Evolutionary conservation across 2,329 filamentous ascomycete species (phyloP).

Genomic region (Colletotrichum noveboracense): DNA sequence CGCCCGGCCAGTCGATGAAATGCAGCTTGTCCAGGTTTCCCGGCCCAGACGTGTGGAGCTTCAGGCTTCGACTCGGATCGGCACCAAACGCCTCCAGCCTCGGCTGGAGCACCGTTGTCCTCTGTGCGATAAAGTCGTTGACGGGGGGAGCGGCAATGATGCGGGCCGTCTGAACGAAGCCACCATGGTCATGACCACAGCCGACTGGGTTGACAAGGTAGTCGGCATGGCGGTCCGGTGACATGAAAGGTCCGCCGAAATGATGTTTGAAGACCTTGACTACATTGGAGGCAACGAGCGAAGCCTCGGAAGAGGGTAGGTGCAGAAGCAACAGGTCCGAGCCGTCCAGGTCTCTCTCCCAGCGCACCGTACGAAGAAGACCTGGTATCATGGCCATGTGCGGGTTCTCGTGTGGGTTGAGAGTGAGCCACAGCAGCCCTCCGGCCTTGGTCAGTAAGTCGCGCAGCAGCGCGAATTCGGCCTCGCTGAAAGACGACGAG

Average conservation of each 20-base stretch:
- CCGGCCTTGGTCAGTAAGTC: not conserved
- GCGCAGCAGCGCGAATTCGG: not conserved
- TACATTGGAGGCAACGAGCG: not conserved
- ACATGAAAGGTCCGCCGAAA: not conserved
- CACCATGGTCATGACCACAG: not conserved
- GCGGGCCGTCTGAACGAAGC: not conserved
- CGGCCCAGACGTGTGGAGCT: constrained; percentile 25
- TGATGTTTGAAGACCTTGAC: not conserved
- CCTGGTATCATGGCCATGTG: not conserved
- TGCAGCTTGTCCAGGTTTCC: constrained; percentile 29
- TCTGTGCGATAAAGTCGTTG: not conserved
- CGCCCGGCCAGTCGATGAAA: constrained; percentile 29
- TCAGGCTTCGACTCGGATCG: constrained; percentile 14
- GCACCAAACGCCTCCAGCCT: not conserved
- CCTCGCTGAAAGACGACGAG: not conserved
- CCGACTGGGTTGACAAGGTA: not conserved
- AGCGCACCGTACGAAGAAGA: not conserved
- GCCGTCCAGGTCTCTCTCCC: constrained; percentile 1
- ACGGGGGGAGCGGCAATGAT: not conserved
- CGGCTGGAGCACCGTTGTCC: not conserved
- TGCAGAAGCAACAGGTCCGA: not conserved
- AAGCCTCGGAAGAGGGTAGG: not conserved
- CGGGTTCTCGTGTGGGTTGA: not conserved
- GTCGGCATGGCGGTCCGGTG: not conserved
- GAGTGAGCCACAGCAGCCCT: not conserved